These are phyloP conservation scores for Suhomyces anneliseae DNA, from an alignment of 1,139 yeast species.

Conservation along the genomic window DNA sequence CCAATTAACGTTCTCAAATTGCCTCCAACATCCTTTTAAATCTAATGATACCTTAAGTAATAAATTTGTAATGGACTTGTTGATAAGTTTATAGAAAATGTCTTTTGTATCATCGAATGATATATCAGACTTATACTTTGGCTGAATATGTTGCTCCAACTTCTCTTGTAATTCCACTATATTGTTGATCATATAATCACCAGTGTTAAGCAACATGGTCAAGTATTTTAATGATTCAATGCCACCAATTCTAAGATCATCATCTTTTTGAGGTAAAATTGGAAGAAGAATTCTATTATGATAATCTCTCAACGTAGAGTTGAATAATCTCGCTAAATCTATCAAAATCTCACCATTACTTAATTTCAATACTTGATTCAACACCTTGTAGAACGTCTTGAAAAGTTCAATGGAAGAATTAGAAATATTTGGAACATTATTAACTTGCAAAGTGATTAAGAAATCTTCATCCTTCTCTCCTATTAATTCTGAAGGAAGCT, in stretches of 20 bases:
- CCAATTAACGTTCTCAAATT: conserved; percentile 83
- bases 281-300: conserved; percentile 61
- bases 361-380: conserved; percentile 74
- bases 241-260: conserved; percentile 20
- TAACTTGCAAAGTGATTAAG: conserved; percentile 36
- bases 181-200: conserved; percentile 83
- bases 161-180: conserved; percentile 73
- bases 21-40: conserved; percentile 76
- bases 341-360: conserved; percentile 68
- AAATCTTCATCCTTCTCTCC: conserved; percentile 27
- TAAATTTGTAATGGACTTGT: conserved; percentile 56
- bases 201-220: conserved; percentile 78
- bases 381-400: conserved; percentile 66
- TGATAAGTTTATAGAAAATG: conserved; percentile 57
- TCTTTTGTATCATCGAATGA: conserved; percentile 59
- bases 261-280: conserved; percentile 46
- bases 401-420: conserved; percentile 88
- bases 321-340: conserved; percentile 64
- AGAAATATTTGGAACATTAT: conserved; percentile 58
- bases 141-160: conserved; percentile 48
- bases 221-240: conserved; percentile 65
- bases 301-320: conserved; percentile 66
- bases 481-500: conserved; percentile 41
- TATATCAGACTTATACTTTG: conserved; percentile 29
- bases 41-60: conserved; percentile 62